Conservation (phyloP, 805 yeast species). For the Debaryomyces maramus region DNA sequence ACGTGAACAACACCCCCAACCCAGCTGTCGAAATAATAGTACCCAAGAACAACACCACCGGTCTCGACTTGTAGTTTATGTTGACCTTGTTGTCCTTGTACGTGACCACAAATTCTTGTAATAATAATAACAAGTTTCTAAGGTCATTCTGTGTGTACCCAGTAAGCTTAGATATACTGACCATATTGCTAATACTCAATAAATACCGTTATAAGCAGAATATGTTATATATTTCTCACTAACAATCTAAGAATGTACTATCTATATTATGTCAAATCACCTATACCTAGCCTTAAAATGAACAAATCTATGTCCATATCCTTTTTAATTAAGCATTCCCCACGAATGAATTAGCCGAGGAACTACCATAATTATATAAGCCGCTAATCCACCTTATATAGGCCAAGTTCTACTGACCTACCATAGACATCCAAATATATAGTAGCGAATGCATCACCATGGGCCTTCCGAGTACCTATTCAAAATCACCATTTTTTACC, state of each 20-base stretch:
- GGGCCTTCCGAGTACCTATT: too few species aligned
- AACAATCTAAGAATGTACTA: not conserved
- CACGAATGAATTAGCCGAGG: not conserved
- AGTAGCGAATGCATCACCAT: too few species aligned
- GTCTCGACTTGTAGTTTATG: conserved; percentile 42
- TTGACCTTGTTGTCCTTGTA: conserved; percentile 36
- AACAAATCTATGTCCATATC: too few species aligned
- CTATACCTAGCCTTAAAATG: not conserved
- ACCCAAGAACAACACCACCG: conserved; percentile 41
- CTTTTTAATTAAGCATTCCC: too few species aligned
- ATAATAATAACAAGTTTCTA: conserved; percentile 30
- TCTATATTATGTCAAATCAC: not conserved
- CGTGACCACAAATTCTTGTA: conserved; percentile 37
- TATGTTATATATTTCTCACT: not conserved
- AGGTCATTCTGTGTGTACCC: conserved; percentile 35
- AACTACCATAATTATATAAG: not conserved
- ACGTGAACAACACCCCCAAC: conserved; percentile 33
- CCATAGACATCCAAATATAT: too few species aligned
- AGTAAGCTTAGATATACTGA: conserved; percentile 27
- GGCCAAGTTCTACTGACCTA: too few species aligned
- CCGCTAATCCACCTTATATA: not conserved
- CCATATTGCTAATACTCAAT: not conserved
- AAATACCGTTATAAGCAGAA: not conserved
- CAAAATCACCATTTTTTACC: conserved; percentile 19
- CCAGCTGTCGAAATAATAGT: conserved; percentile 44